These are phyloP conservation scores for Tetraselmis chui DNA, from an alignment of 139 green algal species.

Conservation along the genomic window DNA sequence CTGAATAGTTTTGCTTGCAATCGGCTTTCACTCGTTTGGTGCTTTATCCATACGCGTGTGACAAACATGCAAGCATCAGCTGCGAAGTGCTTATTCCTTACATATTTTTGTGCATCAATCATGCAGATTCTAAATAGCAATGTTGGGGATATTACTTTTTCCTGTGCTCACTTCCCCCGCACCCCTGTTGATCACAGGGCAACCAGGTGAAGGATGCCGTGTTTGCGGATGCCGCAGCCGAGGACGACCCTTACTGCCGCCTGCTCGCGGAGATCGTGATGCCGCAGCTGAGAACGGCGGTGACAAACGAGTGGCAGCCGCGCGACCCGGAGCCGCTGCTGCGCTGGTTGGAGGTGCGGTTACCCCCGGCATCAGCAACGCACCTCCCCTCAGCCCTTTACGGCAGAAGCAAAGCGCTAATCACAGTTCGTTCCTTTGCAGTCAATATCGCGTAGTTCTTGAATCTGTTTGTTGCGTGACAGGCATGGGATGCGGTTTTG, in stretches of 20 bases:
- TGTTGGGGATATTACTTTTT: neutral
- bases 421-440: no score
- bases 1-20: no score
- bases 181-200: no score
- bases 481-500: conserved; percentile 59
- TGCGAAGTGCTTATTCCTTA: no score
- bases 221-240: neutral
- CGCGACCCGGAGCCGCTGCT: conserved; percentile 73
- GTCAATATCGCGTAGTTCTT: no score
- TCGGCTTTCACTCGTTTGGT: no score
- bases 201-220: neutral
- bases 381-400: no score
- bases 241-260: conserved; percentile 57
- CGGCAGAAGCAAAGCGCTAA: no score
- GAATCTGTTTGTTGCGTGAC: neutral
- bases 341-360: conserved; percentile 56
- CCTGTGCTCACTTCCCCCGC: neutral
- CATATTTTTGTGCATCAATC: neutral
- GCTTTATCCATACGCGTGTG: no score
- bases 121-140: neutral
- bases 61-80: no score
- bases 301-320: conserved; percentile 74
- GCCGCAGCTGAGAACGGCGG: conserved; percentile 58
- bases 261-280: conserved; percentile 75
- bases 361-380: neutral